Percentiles rank a stretch among this genome's conserved stretches.
Evolutionary conservation across 2,329 filamentous ascomycete species (phyloP).

Genomic region (Niveomyces coronatus): DNA sequence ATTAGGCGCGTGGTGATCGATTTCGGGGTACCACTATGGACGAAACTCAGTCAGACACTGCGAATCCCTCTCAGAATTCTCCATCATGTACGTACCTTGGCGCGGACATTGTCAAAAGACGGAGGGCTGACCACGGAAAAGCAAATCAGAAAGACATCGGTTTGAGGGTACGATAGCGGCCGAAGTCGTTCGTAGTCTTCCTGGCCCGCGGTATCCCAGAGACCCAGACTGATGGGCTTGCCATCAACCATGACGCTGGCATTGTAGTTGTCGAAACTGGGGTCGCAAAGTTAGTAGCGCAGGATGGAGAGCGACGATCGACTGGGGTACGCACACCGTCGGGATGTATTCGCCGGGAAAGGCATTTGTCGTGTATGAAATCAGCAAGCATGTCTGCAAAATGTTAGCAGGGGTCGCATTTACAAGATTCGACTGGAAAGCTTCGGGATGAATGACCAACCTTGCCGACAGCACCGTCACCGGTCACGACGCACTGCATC

Average conservation of each 20-base stretch:
- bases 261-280: constrained; percentile 95
- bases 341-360: constrained; percentile 99
- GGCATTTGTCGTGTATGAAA: constrained; percentile 98
- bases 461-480: constrained; percentile 98
- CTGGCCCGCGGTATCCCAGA: constrained; percentile 98
- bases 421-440: neutral
- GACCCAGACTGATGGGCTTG: constrained; percentile 89
- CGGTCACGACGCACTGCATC: constrained; percentile 87
- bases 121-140: constrained; percentile 97
- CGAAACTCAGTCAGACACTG: constrained; percentile 2
- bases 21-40: constrained; percentile 86
- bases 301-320: constrained; percentile 9
- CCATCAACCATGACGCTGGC: constrained; percentile 98
- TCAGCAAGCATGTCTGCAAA: constrained; percentile 86
- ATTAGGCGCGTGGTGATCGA: constrained; percentile 89
- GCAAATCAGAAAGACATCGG: constrained; percentile 96
- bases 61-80: neutral
- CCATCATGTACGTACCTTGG: constrained; percentile 58
- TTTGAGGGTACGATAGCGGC: constrained; percentile 94
- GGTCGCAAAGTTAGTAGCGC: constrained; percentile 13
- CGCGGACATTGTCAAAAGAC: constrained; percentile 97
- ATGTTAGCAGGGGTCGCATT: constrained; percentile 21
- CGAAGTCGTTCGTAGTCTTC: constrained; percentile 96
- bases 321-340: constrained; percentile 64
- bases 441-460: constrained; percentile 39